Evolutionary conservation across 1,139 yeast genomes (phyloP).

Genomic region (Magnusiomyces suaveolens): DNA sequence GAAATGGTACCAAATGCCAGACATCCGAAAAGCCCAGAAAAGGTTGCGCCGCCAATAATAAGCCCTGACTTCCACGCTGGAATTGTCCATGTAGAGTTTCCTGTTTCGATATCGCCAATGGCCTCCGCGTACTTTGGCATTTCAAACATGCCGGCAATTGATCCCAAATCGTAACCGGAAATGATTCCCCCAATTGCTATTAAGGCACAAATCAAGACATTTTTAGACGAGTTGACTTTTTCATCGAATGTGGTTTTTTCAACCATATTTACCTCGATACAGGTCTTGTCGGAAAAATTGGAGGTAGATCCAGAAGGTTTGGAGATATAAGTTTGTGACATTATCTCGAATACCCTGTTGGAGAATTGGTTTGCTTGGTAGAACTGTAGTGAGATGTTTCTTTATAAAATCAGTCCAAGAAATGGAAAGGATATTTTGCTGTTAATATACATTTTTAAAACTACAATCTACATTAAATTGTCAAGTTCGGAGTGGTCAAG

Average conservation of each 20-base stretch:
- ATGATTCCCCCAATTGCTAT: constrained; percentile 48
- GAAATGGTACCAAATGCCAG: constrained; percentile 39
- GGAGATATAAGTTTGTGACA: too few species aligned
- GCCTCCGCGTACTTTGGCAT: constrained; percentile 45
- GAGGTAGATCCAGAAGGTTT: too few species aligned
- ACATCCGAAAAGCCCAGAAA: constrained; percentile 48
- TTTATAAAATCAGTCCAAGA: too few species aligned
- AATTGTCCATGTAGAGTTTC: constrained; percentile 21
- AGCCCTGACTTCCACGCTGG: constrained; percentile 40
- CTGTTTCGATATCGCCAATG: constrained; percentile 4
- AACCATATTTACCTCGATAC: not conserved
- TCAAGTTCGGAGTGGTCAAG: too few species aligned
- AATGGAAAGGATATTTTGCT: too few species aligned
- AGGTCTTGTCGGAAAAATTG: not conserved
- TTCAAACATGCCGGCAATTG: constrained; percentile 59
- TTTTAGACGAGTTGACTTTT: not conserved
- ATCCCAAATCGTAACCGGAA: constrained; percentile 53
- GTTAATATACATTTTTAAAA: too few species aligned
- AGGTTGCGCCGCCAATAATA: constrained; percentile 44
- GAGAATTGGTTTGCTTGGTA: too few species aligned
- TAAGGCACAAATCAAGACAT: not conserved
- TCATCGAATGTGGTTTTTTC: not conserved
- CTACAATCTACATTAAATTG: too few species aligned
- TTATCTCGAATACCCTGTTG: too few species aligned
- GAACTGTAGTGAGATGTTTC: too few species aligned